Evolutionary conservation across 768 basidiomycete species (phyloP).

Genomic region (Auricularia heimuer): DNA sequence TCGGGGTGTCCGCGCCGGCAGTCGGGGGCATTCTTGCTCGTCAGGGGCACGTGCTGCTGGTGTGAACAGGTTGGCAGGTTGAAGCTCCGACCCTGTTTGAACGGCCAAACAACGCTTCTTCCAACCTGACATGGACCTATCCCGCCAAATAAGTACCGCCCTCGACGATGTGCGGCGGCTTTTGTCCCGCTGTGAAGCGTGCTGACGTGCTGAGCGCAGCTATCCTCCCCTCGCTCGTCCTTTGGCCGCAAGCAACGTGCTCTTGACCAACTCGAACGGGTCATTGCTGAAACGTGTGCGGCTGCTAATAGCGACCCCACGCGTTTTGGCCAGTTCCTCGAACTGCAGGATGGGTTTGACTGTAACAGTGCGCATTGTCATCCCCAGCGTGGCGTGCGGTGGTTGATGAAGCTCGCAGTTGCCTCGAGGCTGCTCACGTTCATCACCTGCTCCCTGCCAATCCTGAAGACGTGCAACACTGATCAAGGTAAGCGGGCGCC

Average conservation of each 20-base stretch:
- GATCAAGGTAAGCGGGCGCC: conserved; percentile 3
- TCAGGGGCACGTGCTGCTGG: not conserved
- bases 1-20: not conserved
- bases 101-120: not conserved
- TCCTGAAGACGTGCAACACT: conserved; percentile 16
- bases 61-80: not conserved
- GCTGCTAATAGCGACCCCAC: conserved; percentile 31
- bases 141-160: conserved; percentile 29
- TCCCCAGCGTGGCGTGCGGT: not conserved
- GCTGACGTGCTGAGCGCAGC: conserved; percentile 27
- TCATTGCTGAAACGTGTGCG: conserved; percentile 38
- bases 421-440: conserved; percentile 55
- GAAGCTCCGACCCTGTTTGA: not conserved
- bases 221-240: conserved; percentile 53
- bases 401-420: conserved; percentile 32
- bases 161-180: conserved; percentile 53
- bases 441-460: conserved; percentile 32
- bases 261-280: conserved; percentile 35
- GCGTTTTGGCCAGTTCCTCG: conserved; percentile 44
- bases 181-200: not conserved
- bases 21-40: not conserved
- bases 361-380: conserved; percentile 56
- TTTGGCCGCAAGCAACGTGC: conserved; percentile 42
- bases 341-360: conserved; percentile 71
- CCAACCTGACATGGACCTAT: not conserved